phyloP scores from a whole-genome alignment of 2,329 filamentous ascomycete genomes.

The Fusarium tricinctum region DNA sequence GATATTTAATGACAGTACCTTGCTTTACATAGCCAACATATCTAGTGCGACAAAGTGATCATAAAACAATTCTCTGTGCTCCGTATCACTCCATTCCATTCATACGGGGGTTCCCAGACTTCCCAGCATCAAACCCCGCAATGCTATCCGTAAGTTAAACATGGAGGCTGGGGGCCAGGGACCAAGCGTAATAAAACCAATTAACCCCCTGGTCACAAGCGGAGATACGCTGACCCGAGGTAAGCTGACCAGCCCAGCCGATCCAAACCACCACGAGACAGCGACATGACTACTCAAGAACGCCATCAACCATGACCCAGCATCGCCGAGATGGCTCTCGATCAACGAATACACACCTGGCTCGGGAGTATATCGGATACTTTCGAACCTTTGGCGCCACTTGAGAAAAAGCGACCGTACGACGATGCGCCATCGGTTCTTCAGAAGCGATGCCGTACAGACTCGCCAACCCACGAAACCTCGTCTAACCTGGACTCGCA shows the following conservation, averaged over 20 bases:
- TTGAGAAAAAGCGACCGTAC: background rate
- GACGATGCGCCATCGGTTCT: background rate
- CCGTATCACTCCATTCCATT: no score
- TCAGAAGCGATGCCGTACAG: conserved; percentile 8
- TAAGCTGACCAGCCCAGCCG: background rate
- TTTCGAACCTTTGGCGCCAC: background rate
- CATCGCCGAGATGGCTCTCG: conserved; percentile 1
- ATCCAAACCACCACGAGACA: background rate
- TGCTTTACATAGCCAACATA: no score
- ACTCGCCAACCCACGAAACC: background rate
- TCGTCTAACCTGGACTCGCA: background rate
- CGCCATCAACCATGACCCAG: background rate
- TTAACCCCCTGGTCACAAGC: background rate
- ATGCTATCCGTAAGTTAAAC: no score
- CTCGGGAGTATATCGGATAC: background rate
- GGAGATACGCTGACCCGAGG: conserved; percentile 12
- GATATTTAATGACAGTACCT: no score
- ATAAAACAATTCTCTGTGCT: no score
- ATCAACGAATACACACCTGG: conserved; percentile 4
- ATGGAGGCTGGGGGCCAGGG: no score
- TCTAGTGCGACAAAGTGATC: no score
- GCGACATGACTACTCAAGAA: background rate
- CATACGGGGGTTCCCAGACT: background rate
- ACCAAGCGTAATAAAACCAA: background rate
- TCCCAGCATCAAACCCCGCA: background rate